Conservation (phyloP, 805 yeast genomes). For the Priceomyces haplophilus region DNA sequence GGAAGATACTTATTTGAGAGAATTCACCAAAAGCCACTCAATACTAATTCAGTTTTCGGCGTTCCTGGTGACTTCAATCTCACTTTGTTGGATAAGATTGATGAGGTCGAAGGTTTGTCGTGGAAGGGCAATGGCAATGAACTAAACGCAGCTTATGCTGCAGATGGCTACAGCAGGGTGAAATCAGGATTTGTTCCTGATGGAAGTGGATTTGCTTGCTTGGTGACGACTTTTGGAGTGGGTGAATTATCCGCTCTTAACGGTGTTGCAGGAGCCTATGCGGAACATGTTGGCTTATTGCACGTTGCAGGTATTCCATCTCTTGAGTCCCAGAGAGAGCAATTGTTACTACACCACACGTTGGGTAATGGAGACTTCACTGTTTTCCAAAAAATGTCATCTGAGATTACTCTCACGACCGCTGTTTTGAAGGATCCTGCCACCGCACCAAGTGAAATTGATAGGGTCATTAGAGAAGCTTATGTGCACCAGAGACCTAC, state of each 20-base stretch:
- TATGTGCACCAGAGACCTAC: slow-evolving; percentile 33
- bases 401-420: slow-evolving; percentile 30
- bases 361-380: slow-evolving; percentile 44
- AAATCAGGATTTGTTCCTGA: slow-evolving; percentile 9
- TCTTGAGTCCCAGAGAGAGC: slow-evolving; percentile 31
- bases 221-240: slow-evolving; percentile 34
- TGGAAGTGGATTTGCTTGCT: slow-evolving; percentile 21
- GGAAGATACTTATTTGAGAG: slow-evolving; percentile 34
- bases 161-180: slow-evolving; percentile 25
- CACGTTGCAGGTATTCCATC: slow-evolving; percentile 37
- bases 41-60: slow-evolving; percentile 31
- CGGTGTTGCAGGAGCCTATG: slow-evolving; percentile 35
- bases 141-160: slow-evolving; percentile 27
- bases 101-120: slow-evolving; percentile 31
- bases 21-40: slow-evolving; percentile 29
- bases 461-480: slow-evolving; percentile 32
- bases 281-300: slow-evolving; percentile 34
- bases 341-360: slow-evolving; percentile 40
- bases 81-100: slow-evolving; percentile 30
- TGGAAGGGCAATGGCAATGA: slow-evolving; percentile 39
- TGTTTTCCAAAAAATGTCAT: slow-evolving; percentile 35
- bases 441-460: slow-evolving; percentile 31
- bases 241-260: slow-evolving; percentile 37
- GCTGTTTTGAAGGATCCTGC: slow-evolving; percentile 26
- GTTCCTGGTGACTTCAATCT: slow-evolving; percentile 36